Percentiles rank a stretch among this genome's conserved stretches.
These are phyloP conservation scores for Pelagophyceae sp. DNA, from an alignment of 352 stramenopile species.

Conservation along the genomic window DNA sequence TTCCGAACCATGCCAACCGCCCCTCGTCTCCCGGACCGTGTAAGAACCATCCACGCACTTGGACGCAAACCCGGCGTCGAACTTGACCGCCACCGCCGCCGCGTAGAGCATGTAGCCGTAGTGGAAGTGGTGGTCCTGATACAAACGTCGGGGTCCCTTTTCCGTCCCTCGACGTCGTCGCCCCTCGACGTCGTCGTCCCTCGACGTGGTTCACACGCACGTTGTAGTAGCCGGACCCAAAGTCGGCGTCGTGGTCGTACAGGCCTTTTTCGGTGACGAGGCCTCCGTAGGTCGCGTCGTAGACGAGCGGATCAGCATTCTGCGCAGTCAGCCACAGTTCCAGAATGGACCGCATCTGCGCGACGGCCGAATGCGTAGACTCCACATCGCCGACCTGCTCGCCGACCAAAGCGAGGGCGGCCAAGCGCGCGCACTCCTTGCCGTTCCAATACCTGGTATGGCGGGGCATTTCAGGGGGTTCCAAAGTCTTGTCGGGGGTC, in stretches of 20 bases:
- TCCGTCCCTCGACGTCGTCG: too few relatives aligned
- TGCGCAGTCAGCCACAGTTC: background rate
- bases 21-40: too few relatives aligned
- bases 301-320: slow-evolving; percentile 7
- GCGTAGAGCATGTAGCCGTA: slow-evolving; percentile 80
- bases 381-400: background rate
- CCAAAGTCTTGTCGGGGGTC: too few relatives aligned
- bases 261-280: slow-evolving; percentile 70
- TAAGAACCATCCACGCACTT: too few relatives aligned
- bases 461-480: too few relatives aligned
- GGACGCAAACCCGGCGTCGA: slow-evolving; percentile 5
- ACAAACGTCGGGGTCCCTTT: too few relatives aligned
- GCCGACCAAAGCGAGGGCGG: background rate
- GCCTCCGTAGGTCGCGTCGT: slow-evolving; percentile 42
- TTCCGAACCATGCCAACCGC: too few relatives aligned
- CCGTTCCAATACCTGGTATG: slow-evolving; percentile 19
- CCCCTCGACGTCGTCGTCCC: too few relatives aligned
- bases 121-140: slow-evolving; percentile 75
- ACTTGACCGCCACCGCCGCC: slow-evolving; percentile 52
- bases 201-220: too few relatives aligned
- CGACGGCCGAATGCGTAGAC: background rate
- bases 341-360: background rate
- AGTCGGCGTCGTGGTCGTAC: slow-evolving; percentile 70
- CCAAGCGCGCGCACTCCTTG: background rate
- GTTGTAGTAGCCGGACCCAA: slow-evolving; percentile 58